These are phyloP conservation scores for Clitoria ternatea DNA, from an alignment of 306 rosid genomes.

Conservation along the genomic window DNA sequence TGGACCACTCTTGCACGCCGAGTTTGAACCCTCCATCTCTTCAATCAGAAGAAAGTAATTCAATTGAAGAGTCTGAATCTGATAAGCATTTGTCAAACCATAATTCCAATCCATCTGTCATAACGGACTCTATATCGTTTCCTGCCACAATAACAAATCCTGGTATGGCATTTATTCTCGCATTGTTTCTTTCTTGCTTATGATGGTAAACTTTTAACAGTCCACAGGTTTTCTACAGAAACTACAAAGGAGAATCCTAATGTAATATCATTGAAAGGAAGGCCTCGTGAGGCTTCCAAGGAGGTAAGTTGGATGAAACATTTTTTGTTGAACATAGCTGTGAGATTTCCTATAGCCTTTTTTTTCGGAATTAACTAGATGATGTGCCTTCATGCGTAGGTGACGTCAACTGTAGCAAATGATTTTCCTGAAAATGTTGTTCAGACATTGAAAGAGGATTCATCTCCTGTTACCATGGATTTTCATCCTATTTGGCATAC, in stretches of 20 bases:
- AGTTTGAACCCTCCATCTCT: background rate
- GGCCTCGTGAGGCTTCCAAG: background rate
- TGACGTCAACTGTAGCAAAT: background rate
- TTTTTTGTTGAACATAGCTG: background rate
- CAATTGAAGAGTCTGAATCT: background rate
- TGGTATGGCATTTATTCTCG: conserved; percentile 1
- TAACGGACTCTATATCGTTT: background rate
- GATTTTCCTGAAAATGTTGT: conserved; percentile 7
- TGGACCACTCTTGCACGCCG: conserved; percentile 9
- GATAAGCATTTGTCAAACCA: background rate
- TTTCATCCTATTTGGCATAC: conserved; percentile 19
- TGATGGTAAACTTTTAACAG: background rate
- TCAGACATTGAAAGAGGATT: conserved; percentile 20
- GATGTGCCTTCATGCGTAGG: conserved; percentile 15
- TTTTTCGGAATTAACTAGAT: background rate
- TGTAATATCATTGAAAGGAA: background rate
- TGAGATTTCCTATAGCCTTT: background rate
- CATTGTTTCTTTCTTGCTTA: background rate
- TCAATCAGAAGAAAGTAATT: background rate
- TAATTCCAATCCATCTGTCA: background rate
- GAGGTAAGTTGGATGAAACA: conserved; percentile 22
- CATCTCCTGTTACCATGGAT: conserved; percentile 27
- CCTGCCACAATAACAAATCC: background rate
- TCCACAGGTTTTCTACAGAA: conserved; percentile 9
- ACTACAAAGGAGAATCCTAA: conserved; percentile 21